A percentile compares a stretch with the other conserved stretches of the same genome.
Conservation (phyloP, 2,329 filamentous ascomycete genomes). For the Neoarthrinium moseri region DNA sequence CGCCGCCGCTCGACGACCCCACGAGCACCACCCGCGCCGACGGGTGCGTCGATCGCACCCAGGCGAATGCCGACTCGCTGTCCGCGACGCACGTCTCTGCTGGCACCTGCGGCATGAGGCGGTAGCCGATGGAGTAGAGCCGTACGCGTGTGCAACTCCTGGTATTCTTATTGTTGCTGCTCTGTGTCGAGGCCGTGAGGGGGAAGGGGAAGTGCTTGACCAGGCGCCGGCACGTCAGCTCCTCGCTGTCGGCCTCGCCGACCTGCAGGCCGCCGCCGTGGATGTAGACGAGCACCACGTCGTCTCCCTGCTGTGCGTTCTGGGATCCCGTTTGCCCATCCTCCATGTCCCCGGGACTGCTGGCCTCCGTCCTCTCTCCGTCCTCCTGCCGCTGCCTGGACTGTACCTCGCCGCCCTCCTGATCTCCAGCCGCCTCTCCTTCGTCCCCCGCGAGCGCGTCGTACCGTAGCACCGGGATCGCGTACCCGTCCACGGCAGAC, state of each 20-base stretch:
- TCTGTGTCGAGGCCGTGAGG: background rate
- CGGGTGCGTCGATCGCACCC: conserved; percentile 16
- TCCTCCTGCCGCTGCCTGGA: too few relatives aligned
- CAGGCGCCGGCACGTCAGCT: conserved; percentile 44
- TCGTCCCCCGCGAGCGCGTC: too few relatives aligned
- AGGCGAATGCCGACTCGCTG: conserved; percentile 34
- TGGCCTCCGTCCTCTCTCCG: conserved; percentile 2
- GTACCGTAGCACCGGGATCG: conserved; percentile 37
- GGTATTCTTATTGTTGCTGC: background rate
- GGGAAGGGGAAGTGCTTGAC: conserved; percentile 24
- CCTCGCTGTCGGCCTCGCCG: conserved; percentile 48
- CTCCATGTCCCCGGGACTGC: background rate
- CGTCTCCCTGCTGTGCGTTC: conserved; percentile 5
- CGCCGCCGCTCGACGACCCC: conserved; percentile 48
- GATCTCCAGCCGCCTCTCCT: too few relatives aligned
- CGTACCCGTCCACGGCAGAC: conserved; percentile 30
- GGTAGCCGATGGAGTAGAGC: conserved; percentile 46
- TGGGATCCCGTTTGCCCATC: background rate
- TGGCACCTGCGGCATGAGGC: conserved; percentile 38
- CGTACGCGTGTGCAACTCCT: conserved; percentile 13
- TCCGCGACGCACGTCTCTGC: conserved; percentile 41
- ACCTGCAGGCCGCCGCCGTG: conserved; percentile 48
- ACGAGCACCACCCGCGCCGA: conserved; percentile 30
- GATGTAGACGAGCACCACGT: conserved; percentile 40
- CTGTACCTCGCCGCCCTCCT: too few relatives aligned